Percentiles rank a stretch among this genome's conserved stretches.
These are phyloP conservation scores for Asterophora lycoperdoides DNA, from an alignment of 768 basidiomycete genomes.

Conservation along the genomic window DNA sequence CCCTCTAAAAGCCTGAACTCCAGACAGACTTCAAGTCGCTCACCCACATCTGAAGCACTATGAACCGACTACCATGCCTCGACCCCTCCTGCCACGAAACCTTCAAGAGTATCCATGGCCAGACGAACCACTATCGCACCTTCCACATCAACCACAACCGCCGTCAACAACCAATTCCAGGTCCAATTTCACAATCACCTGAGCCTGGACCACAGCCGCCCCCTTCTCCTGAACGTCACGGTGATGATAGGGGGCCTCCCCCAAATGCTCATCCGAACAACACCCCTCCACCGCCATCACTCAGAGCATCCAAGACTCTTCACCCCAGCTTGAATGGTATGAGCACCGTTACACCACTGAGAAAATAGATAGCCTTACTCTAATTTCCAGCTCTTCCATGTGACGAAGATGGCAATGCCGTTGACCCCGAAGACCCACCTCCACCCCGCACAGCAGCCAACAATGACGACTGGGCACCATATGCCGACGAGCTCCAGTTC, in stretches of 20 bases:
- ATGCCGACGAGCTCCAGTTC: slow-evolving; percentile 14
- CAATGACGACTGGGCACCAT: slow-evolving; percentile 19
- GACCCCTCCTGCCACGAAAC: background rate
- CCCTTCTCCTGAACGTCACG: too few relatives aligned
- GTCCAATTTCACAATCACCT: too few relatives aligned
- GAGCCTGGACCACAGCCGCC: background rate
- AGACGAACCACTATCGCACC: background rate
- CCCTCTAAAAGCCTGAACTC: background rate
- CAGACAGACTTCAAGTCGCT: background rate
- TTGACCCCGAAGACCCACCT: slow-evolving; percentile 2
- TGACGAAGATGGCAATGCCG: slow-evolving; percentile 4
- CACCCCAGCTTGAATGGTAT: slow-evolving; percentile 2
- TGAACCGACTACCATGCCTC: background rate
- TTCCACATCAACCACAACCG: background rate
- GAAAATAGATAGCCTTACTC: background rate
- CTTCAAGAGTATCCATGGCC: background rate
- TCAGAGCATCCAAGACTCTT: background rate
- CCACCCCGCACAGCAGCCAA: background rate
- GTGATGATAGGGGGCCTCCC: too few relatives aligned
- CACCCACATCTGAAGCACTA: background rate
- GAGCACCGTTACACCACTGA: background rate
- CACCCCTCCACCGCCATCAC: background rate
- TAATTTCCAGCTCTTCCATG: slow-evolving; percentile 5
- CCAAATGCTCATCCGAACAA: too few relatives aligned
- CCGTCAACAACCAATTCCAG: too few relatives aligned